phyloP scores from a whole-genome alignment of 306 rosid genomes.

The Quercus glauca region DNA sequence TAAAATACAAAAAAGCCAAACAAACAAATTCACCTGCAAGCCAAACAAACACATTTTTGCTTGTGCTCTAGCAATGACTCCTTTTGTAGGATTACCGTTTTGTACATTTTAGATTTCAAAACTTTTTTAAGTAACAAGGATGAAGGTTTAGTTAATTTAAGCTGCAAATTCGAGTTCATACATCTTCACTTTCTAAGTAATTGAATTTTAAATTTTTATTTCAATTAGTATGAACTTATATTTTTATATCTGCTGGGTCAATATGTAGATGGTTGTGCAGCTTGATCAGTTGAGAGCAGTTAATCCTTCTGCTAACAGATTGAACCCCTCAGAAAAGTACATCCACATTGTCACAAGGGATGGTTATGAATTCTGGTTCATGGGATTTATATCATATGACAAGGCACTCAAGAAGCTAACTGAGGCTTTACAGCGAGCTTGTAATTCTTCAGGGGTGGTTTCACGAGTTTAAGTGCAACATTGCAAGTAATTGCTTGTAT shows the following conservation, averaged over 20 bases:
- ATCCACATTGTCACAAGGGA: conserved; percentile 51
- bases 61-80: background rate
- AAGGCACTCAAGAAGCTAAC: conserved; percentile 59
- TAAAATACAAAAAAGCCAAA: too few species aligned
- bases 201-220: background rate
- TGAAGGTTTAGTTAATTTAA: background rate
- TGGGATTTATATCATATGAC: conserved; percentile 74
- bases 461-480: background rate
- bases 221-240: background rate
- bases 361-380: conserved; percentile 64
- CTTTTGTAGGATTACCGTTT: background rate
- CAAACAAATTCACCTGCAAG: too few species aligned
- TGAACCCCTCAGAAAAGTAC: conserved; percentile 54
- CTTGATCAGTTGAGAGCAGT: conserved; percentile 51
- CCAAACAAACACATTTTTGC: background rate
- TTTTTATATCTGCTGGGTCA: conserved; percentile 2
- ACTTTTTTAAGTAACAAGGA: background rate
- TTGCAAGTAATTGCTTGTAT: too few species aligned
- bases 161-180: background rate
- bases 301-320: conserved; percentile 44
- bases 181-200: background rate
- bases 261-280: conserved; percentile 48
- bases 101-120: too few species aligned
- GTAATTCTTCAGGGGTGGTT: conserved; percentile 3
- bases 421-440: conserved; percentile 31